These are phyloP conservation scores for Basipetospora chlamydospora DNA, from an alignment of 2,329 filamentous ascomycete species.

Conservation along the genomic window DNA sequence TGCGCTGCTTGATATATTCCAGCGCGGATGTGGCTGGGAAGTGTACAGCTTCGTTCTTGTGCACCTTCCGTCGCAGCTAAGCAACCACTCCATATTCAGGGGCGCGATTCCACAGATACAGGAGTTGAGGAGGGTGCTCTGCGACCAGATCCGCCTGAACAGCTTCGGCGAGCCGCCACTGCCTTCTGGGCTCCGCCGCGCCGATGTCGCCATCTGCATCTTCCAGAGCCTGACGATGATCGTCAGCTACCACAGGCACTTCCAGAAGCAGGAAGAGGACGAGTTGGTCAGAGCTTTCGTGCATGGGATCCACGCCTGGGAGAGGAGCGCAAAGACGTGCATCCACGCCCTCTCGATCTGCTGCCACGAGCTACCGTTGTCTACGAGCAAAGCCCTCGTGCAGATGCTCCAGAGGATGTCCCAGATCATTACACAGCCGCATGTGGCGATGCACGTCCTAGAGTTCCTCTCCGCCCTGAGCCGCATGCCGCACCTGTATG, in stretches of 20 bases:
- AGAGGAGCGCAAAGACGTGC: conserved; percentile 78
- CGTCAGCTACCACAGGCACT: conserved; percentile 77
- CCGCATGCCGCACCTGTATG: conserved; percentile 68
- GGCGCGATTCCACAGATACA: conserved; percentile 61
- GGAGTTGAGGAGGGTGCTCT: conserved; percentile 59
- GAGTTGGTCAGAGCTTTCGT: conserved; percentile 80
- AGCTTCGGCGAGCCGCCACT: conserved; percentile 69
- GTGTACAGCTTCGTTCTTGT: conserved; percentile 82
- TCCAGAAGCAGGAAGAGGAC: conserved; percentile 73
- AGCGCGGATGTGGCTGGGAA: conserved; percentile 72
- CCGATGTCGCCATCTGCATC: conserved; percentile 77
- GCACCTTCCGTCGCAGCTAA: conserved; percentile 73
- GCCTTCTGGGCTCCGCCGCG: conserved; percentile 66
- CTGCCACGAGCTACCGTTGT: conserved; percentile 82
- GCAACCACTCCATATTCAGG: conserved; percentile 75
- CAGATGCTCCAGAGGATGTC: conserved; percentile 87
- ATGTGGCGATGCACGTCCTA: conserved; percentile 85
- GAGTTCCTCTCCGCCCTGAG: conserved; percentile 89
- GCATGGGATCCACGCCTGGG: conserved; percentile 68
- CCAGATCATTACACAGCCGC: conserved; percentile 84
- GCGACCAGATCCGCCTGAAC: conserved; percentile 67
- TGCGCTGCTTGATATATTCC: conserved; percentile 56
- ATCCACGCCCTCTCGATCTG: conserved; percentile 92
- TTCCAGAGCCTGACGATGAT: conserved; percentile 79
- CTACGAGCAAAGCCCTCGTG: conserved; percentile 72